Evolutionary conservation across 2,329 filamentous ascomycete genomes (phyloP), one percentile per base, ranked within the genome.

Genomic region (Botrytis fabae): DNA sequence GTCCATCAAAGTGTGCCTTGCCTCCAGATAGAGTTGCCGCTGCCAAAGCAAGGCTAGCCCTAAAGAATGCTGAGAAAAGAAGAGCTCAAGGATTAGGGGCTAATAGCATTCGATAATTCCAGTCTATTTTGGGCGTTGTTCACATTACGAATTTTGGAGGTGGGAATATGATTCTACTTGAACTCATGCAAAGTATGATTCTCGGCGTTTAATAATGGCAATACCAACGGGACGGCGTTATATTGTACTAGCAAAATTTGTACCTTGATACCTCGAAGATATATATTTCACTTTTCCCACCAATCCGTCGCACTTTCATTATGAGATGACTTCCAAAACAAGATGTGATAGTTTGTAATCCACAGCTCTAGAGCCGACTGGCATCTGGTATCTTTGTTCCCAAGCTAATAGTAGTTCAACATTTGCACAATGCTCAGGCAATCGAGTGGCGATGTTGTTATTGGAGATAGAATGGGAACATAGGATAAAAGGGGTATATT

Each of bases 11-110:
- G 57, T 70, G 62, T 46, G 73, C 73, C 14, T 74, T 82, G 22
- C 78, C 79, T 42, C 80, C 81, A 42, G 81, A 81, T 35, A 78
- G 81, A 71, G 76, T 76, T 59, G 81, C 80, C 44, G 81, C 81
- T 48, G 81, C 81, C 16, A 80, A 77, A 71, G 80, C 80, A 54
- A 76, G 80, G 66, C 72, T 81, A 12, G 78, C 81, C 68, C 75
- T 77, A 70, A 81, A 80, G 63, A 76, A 75, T 63, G 78, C 78
- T 12, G 78, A 79, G 57, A 81, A 80, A 74, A 78, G 70, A 62
- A 77, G 73, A 62, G 61, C 70, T 16, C 75, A 76, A 40, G 72
- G 68, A 14, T 68, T 75, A 61, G 74, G 70, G 10, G 69, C 48
- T 14, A 73, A 76, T 25, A 51, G 46, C 35, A 65, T 69, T 69